These are phyloP conservation scores for Grosmannia clavigera DNA, from an alignment of 2,329 filamentous ascomycete species.

Conservation along the genomic window DNA sequence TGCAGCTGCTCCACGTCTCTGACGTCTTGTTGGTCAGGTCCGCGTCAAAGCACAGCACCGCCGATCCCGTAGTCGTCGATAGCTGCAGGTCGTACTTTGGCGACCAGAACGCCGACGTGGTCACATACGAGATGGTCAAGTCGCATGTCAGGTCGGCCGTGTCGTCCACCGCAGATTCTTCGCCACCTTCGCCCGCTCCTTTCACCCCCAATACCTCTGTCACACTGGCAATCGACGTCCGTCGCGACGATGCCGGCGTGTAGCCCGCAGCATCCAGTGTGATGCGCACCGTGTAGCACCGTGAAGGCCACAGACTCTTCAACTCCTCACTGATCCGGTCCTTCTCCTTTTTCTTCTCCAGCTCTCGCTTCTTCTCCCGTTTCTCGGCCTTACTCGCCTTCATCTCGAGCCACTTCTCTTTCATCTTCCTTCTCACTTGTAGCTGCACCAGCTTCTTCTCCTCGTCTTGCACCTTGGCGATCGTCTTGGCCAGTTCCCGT, in stretches of 20 bases:
- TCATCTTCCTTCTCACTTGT: conserved; percentile 15
- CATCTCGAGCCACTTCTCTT: conserved; percentile 17
- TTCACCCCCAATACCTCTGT: conserved; percentile 32
- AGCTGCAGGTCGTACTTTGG: conserved; percentile 51
- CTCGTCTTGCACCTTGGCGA: conserved; percentile 22
- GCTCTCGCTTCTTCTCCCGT: conserved; percentile 18
- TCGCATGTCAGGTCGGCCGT: conserved; percentile 21
- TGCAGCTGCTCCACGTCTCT: conserved; percentile 50
- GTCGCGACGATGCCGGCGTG: conserved; percentile 34
- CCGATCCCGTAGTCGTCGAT: conserved; percentile 40
- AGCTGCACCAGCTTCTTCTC: conserved; percentile 21
- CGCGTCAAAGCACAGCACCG: conserved; percentile 47
- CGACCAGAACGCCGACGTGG: conserved; percentile 43
- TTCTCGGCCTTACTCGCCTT: conserved; percentile 24
- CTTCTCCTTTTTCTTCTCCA: conserved; percentile 24
- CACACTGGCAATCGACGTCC: conserved; percentile 37
- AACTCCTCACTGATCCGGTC: conserved; percentile 29
- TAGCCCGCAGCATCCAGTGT: conserved; percentile 32
- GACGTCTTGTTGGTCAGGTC: conserved; percentile 49
- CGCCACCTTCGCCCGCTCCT: conserved; percentile 15
- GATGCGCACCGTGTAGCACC: conserved; percentile 36
- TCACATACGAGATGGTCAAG: conserved; percentile 47
- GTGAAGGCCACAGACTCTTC: conserved; percentile 36
- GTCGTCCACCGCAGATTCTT: neutral
- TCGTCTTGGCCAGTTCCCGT: conserved; percentile 21